These are phyloP conservation scores for Petunia hybrid DNA, from an alignment of 305 asterid genomes.

Conservation along the genomic window DNA sequence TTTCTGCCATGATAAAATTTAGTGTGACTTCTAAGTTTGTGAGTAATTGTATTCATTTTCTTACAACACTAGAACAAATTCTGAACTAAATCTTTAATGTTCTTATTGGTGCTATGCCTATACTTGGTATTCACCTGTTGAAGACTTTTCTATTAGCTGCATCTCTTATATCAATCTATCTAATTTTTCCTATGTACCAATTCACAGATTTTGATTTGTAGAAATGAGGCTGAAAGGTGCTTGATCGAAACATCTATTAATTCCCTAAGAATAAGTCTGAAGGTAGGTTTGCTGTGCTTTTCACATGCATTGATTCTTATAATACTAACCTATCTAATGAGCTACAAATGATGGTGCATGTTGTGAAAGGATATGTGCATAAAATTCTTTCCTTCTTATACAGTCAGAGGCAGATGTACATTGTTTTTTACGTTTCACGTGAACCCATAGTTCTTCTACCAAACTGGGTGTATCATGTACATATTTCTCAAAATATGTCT, in stretches of 20 bases:
- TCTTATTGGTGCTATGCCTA: conserved; percentile 15
- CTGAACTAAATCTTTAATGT: conserved; percentile 16
- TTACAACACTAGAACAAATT: neutral
- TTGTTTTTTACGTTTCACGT: no score
- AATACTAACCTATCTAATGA: conserved; percentile 4
- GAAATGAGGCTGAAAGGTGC: conserved; percentile 97
- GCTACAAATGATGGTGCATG: conserved; percentile 14
- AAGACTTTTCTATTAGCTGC: neutral
- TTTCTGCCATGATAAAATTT: conserved; percentile 19
- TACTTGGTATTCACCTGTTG: neutral
- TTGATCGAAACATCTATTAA: conserved; percentile 98
- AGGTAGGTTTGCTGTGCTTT: conserved; percentile 56
- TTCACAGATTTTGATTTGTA: conserved; percentile 81
- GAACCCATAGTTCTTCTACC: no score
- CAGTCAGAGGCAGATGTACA: neutral
- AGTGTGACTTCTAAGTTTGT: neutral
- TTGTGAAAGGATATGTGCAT: neutral
- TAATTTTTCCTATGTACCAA: conserved; percentile 35
- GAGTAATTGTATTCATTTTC: conserved; percentile 17
- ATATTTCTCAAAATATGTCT: no score
- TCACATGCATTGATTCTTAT: neutral
- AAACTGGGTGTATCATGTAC: no score
- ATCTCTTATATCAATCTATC: conserved; percentile 19
- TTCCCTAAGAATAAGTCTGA: conserved; percentile 93
- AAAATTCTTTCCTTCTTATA: neutral